Evolutionary conservation across 2,329 filamentous ascomycete genomes (phyloP), one percentile per base, ranked within the genome.

Genomic region (Penicillium crustosum): DNA sequence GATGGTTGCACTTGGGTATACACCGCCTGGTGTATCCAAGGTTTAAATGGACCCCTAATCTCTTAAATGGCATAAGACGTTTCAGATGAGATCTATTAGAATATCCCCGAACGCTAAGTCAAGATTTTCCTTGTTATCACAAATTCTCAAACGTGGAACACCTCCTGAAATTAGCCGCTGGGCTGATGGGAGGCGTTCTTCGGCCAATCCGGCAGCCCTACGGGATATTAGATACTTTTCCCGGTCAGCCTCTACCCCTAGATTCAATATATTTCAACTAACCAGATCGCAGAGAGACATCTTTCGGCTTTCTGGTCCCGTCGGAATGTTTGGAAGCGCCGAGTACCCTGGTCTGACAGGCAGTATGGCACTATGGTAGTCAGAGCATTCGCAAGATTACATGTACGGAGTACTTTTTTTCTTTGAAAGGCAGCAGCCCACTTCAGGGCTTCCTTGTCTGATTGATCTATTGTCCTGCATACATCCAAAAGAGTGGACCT

Each of bases 281-380:
- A 41, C 38, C 36, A 41, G 8, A 38, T 21, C 31, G 17, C n/a
- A 49, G 25, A 31, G 5, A 12, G 13, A 6, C 7, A 12, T 25
- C 36, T 41, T 50, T 50, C 5, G 27, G 12, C 10, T 42, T 39
- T 19, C 21, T 31, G 5, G 19, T 27, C 44, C 27, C 25, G 17
- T 52, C 31, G 21, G 53, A 35, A 31, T 12, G 25, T 55, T 33
- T 33, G 31, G 31, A 50, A 43, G 53, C 41, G 43, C 48, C 25
- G 49, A 49, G 21, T 12, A 15, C 31, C 42, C 48, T 53, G 19
- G 27, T 59, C 54, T 62, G 48, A 55, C 61, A 48, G 55, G 59
- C 57, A 53, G 39, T 61, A 49, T 58, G 41, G 49, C 57, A 53
- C 42, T 61, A 49, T 58, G 41, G 49, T 48, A 55, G 35, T 49